These are phyloP conservation scores for Catharanthus roseus DNA, from an alignment of 257 asterid genomes.

Conservation along the genomic window DNA sequence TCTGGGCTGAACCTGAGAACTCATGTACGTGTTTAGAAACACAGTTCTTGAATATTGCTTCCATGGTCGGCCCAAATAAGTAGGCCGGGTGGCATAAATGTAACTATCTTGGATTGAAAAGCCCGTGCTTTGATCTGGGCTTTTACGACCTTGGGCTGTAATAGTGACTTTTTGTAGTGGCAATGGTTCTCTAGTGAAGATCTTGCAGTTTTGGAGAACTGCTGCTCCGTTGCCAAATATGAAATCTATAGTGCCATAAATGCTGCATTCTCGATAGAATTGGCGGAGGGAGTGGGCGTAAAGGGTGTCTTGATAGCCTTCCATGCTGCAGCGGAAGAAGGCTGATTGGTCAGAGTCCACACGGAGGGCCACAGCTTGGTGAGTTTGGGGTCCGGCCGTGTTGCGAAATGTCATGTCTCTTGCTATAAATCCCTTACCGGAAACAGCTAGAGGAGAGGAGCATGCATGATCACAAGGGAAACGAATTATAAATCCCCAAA, in stretches of 20 bases:
- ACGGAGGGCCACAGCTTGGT: constrained; percentile 89
- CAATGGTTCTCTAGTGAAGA: constrained; percentile 65
- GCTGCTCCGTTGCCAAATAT: constrained; percentile 97
- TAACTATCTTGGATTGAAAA: constrained; percentile 70
- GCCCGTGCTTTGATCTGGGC: constrained; percentile 86
- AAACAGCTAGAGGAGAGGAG: constrained; percentile 62
- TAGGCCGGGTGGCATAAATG: constrained; percentile 62
- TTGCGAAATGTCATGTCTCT: constrained; percentile 87
- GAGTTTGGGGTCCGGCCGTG: constrained; percentile 86
- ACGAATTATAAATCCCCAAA: neutral
- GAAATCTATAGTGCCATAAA: constrained; percentile 94
- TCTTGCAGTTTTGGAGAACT: constrained; percentile 77
- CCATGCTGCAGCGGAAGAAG: constrained; percentile 95
- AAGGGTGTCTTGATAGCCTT: constrained; percentile 92
- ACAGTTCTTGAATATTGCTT: constrained; percentile 74
- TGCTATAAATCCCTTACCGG: constrained; percentile 91
- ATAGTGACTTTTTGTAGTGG: constrained; percentile 86
- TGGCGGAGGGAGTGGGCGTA: constrained; percentile 96
- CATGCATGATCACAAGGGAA: neutral
- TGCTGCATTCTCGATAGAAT: constrained; percentile 85
- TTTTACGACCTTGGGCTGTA: constrained; percentile 88
- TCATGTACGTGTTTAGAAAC: constrained; percentile 69
- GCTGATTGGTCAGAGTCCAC: constrained; percentile 96
- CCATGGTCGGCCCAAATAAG: constrained; percentile 92
- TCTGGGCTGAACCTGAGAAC: constrained; percentile 78